phyloP scores from a whole-genome alignment of 306 rosid genomes.

The Lotus japonicus region DNA sequence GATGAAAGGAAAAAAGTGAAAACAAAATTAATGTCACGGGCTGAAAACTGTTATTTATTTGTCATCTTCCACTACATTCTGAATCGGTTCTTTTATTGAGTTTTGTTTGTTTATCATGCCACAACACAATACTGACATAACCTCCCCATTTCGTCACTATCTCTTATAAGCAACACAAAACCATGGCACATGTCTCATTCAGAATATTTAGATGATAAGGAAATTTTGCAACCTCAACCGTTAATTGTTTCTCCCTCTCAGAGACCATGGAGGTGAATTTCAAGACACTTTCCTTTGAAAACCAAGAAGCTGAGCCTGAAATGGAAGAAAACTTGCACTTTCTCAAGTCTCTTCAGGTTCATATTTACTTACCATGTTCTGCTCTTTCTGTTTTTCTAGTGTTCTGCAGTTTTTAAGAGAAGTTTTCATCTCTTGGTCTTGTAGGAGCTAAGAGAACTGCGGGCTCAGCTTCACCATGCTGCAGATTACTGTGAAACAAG shows the following conservation, averaged over 20 bases:
- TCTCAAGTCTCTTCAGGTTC: constrained; percentile 66
- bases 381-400: neutral
- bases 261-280: constrained; percentile 36
- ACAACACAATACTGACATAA: constrained; percentile 30
- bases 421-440: neutral
- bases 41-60: constrained; percentile 40
- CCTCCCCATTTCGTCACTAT: neutral
- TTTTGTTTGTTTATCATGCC: constrained; percentile 30
- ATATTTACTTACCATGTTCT: neutral
- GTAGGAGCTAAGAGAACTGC: constrained; percentile 66
- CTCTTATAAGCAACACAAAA: constrained; percentile 6
- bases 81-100: constrained; percentile 11
- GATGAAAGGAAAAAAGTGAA: neutral
- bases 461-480: constrained; percentile 81
- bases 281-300: constrained; percentile 31
- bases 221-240: neutral
- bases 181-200: constrained; percentile 11
- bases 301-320: constrained; percentile 31
- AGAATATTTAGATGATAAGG: constrained; percentile 15
- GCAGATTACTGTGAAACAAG: constrained; percentile 84
- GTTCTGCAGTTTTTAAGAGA: neutral
- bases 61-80: constrained; percentile 41
- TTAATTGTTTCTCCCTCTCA: neutral
- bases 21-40: constrained; percentile 59
- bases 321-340: constrained; percentile 35